These are phyloP conservation scores for Hippophae gyantsensis DNA, from an alignment of 306 rosid genomes.

Conservation along the genomic window DNA sequence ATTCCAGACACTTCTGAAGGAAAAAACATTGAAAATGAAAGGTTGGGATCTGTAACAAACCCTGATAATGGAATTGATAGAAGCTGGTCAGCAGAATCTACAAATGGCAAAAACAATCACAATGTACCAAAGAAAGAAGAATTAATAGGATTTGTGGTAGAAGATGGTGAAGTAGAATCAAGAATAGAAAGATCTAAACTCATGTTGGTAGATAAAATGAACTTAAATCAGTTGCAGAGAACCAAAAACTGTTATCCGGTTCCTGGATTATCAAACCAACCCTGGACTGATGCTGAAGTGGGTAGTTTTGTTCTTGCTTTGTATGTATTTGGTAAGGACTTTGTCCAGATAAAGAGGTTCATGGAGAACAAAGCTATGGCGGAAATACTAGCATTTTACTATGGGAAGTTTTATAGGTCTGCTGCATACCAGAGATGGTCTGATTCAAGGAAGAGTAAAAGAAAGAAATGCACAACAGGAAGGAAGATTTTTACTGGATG, in stretches of 20 bases:
- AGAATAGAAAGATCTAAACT: conserved; percentile 15
- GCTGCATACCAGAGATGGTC: conserved; percentile 59
- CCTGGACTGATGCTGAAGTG: conserved; percentile 56
- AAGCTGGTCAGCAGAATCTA: conserved; percentile 17
- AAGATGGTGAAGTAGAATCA: conserved; percentile 14
- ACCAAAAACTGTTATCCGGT: conserved; percentile 22
- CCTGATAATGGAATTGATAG: conserved; percentile 18
- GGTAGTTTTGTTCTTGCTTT: conserved; percentile 60
- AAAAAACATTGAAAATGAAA: conserved; percentile 16
- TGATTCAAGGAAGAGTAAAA: conserved; percentile 40
- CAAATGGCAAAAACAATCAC: conserved; percentile 20
- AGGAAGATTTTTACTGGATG: conserved; percentile 51
- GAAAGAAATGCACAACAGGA: conserved; percentile 43
- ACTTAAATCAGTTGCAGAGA: conserved; percentile 9
- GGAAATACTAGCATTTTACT: conserved; percentile 57
- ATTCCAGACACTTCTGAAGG: conserved; percentile 19
- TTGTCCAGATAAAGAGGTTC: conserved; percentile 43
- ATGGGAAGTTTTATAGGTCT: conserved; percentile 63
- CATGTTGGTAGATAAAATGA: conserved; percentile 11
- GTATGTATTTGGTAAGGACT: conserved; percentile 67
- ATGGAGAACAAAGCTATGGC: conserved; percentile 50
- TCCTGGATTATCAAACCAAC: conserved; percentile 31
- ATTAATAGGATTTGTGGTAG: conserved; percentile 12
- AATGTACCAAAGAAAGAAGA: conserved; percentile 18
- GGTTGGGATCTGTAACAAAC: conserved; percentile 19